phyloP scores from a whole-genome alignment of 257 asterid genomes.

The Hygrophila difformis region DNA sequence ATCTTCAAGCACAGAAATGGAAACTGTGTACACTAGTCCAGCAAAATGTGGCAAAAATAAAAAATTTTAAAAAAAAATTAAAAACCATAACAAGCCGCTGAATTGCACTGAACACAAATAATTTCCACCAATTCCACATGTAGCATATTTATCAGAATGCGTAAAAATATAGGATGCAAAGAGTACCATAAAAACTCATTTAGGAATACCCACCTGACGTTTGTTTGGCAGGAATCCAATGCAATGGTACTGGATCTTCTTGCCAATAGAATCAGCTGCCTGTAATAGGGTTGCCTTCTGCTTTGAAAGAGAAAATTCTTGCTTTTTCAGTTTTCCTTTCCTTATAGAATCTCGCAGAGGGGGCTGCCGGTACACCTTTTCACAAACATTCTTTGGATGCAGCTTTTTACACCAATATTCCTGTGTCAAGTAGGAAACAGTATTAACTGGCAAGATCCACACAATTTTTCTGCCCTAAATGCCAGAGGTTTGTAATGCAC shows the following conservation, averaged over 20 bases:
- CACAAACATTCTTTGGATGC: conserved; percentile 95
- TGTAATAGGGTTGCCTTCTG: conserved; percentile 66
- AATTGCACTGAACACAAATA: too few species aligned
- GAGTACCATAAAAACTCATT: conserved; percentile 10
- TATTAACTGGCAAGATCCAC: conserved; percentile 12
- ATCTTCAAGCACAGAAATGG: too few species aligned
- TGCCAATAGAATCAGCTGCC: conserved; percentile 89
- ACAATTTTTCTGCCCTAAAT: conserved; percentile 2
- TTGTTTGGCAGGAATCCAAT: conserved; percentile 85
- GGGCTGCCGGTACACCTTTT: conserved; percentile 96
- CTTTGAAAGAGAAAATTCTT: conserved; percentile 65
- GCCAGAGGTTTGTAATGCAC: conserved; percentile 9
- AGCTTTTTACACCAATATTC: conserved; percentile 96
- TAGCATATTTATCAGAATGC: not conserved
- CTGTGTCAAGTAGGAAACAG: conserved; percentile 25
- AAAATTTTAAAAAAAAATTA: too few species aligned
- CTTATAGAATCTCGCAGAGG: conserved; percentile 88
- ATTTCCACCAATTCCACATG: too few species aligned
- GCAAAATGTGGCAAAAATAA: too few species aligned
- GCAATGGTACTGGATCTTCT: conserved; percentile 81
- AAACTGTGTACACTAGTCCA: too few species aligned
- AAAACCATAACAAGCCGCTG: too few species aligned
- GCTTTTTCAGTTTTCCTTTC: conserved; percentile 90
- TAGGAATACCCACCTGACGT: conserved; percentile 73
- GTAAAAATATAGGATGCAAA: not conserved